Percentiles rank a stretch among this genome's conserved stretches.
These are phyloP conservation scores for Penicillium sp. DNA, from an alignment of 2,329 filamentous ascomycete genomes.

Conservation along the genomic window DNA sequence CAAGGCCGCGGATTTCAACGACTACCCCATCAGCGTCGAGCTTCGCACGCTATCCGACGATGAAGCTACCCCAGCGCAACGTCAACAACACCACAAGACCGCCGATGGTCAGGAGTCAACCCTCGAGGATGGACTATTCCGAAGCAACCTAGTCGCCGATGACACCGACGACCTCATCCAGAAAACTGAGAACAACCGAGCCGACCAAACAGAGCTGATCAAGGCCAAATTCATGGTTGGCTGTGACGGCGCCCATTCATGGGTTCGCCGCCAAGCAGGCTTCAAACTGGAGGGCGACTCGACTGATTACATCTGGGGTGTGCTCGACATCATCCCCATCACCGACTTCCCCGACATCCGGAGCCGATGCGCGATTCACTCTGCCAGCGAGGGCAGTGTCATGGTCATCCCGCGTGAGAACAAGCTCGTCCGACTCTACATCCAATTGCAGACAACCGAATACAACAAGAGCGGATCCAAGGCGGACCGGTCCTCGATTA, in stretches of 20 bases:
- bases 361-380: conserved; percentile 56
- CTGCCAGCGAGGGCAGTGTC: conserved; percentile 50
- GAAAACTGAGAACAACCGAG: not conserved
- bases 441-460: conserved; percentile 53
- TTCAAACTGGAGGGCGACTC: conserved; percentile 17
- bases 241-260: conserved; percentile 24
- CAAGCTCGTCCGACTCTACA: conserved; percentile 60
- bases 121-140: conserved; percentile 47
- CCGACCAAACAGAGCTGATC: conserved; percentile 2
- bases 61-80: conserved; percentile 40
- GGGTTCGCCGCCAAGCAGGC: conserved; percentile 17
- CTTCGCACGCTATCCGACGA: conserved; percentile 56
- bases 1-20: conserved; percentile 44
- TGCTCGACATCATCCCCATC: conserved; percentile 17
- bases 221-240: conserved; percentile 23
- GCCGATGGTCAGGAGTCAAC: conserved; percentile 26
- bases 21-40: conserved; percentile 59
- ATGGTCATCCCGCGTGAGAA: conserved; percentile 64
- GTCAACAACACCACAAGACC: conserved; percentile 27
- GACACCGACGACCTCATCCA: not conserved
- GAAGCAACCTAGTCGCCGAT: not conserved
- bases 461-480: conserved; percentile 43
- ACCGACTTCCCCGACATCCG: conserved; percentile 53
- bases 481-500: conserved; percentile 59
- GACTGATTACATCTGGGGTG: conserved; percentile 15